A percentile compares a stretch with the other conserved stretches of the same genome.
Conservation (phyloP, 116 monocot species). For the Zostera marina region DNA sequence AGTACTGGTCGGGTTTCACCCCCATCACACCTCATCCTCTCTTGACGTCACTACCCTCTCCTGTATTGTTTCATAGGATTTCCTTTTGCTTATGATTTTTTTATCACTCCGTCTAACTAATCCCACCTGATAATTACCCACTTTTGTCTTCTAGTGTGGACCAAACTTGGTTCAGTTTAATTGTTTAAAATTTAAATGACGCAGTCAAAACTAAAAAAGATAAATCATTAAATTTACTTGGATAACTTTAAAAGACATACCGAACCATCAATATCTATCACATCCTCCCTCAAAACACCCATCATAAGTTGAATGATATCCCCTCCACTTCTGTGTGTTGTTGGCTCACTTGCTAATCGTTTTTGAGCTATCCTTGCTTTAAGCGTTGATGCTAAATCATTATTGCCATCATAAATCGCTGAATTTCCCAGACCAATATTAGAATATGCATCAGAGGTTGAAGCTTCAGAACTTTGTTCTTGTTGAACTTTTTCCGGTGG, state of each 20-base stretch:
- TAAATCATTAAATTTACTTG: background rate
- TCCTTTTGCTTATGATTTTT: too few relatives aligned
- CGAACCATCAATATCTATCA: conserved; percentile 55
- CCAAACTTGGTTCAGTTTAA: too few relatives aligned
- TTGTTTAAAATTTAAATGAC: too few relatives aligned
- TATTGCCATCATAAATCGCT: conserved; percentile 26
- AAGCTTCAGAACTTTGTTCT: conserved; percentile 47
- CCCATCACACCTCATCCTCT: too few relatives aligned
- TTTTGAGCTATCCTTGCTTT: conserved; percentile 73
- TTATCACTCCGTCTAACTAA: too few relatives aligned
- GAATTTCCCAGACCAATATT: conserved; percentile 23
- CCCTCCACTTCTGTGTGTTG: conserved; percentile 42
- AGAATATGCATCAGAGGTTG: conserved; percentile 30
- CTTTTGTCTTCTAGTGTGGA: too few relatives aligned
- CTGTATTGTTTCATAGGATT: too few relatives aligned
- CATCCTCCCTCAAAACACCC: conserved; percentile 55
- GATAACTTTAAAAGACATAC: conserved; percentile 19
- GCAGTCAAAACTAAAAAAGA: too few relatives aligned
- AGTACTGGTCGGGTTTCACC: too few relatives aligned
- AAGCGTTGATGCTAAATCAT: conserved; percentile 54
- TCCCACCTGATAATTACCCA: too few relatives aligned
- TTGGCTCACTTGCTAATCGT: conserved; percentile 35
- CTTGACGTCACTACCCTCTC: too few relatives aligned
- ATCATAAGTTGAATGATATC: conserved; percentile 49
- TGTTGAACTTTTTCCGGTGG: conserved; percentile 34